Base-by-base conservation (phyloP, 164 flowering plant species). In the Brasenia schreberi region DNA sequence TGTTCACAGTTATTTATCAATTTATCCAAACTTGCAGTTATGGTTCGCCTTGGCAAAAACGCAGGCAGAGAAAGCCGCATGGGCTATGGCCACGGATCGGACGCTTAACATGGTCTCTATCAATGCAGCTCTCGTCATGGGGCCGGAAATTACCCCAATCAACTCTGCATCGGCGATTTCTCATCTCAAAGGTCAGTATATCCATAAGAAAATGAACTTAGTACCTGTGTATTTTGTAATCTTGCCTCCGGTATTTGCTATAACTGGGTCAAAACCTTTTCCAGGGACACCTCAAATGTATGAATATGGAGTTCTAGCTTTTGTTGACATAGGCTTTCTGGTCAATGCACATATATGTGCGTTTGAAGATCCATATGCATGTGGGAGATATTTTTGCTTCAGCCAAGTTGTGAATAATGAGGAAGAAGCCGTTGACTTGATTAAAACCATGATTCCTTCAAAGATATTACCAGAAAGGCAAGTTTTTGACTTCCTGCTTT, bases 1-100 rank as follows among this genome's bases (percentile, higher is more conserved):
- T 11, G n/a, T 1, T 56, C 59, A 11, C 16, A 11, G 59, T 12
- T 56, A 2, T 2, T 56, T n/a, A 56, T 23, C 27, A 23, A 23
- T 23, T 23, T 23, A 23, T 23, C 59, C 59, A 56, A 56, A 56
- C 39, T 45, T 69, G 63, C 74, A 88, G 95, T 65, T 88, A 49
- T 88, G 95, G 95, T 69, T 86, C 69, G 87, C 87, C 0, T 68
- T 88, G n/a, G 79, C 91, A 9, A 88, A 88, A 77, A 88, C 91
- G 10, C 81, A 68, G 0, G 73, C 88, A 0, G 91, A 88, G 68
- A 71, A 82, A 74, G 85, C 86, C 7, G 89, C 89, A 10, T 86
- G 95, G 95, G 95, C 95, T 14, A 72, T 88, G 44, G 88, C 95
- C 61, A 85, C 82, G 89, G 95, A 88, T 71, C 67, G 95, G 5